phyloP scores from a whole-genome alignment of 768 basidiomycete genomes.

The Macrocybe gigantea region DNA sequence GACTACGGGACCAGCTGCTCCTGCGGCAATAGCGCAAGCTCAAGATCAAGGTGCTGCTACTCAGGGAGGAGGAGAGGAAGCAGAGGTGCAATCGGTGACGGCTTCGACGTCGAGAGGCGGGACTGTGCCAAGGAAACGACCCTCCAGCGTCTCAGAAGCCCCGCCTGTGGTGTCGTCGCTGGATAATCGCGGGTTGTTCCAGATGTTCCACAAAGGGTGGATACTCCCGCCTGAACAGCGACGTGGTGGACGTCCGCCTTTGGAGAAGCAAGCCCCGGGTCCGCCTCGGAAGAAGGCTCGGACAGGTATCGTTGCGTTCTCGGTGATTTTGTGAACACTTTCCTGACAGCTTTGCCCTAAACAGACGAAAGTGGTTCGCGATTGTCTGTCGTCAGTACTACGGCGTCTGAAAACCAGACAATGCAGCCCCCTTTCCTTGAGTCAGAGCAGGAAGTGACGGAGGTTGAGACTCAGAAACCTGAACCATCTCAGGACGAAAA shows the following conservation, averaged over 20 bases:
- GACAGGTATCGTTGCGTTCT: constrained; percentile 36
- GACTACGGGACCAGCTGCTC: too few species aligned
- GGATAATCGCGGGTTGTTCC: constrained; percentile 68
- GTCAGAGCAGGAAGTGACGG: constrained; percentile 14
- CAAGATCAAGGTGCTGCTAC: too few species aligned
- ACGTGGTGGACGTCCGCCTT: constrained; percentile 48
- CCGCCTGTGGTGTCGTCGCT: constrained; percentile 67
- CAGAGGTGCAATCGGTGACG: neutral
- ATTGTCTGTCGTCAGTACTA: constrained; percentile 41
- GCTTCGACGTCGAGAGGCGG: constrained; percentile 24
- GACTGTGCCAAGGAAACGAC: constrained; percentile 18
- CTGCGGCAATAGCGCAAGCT: too few species aligned
- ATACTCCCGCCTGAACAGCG: constrained; percentile 73
- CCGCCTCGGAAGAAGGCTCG: constrained; percentile 46
- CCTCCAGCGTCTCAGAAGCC: constrained; percentile 22
- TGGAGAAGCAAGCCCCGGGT: constrained; percentile 38
- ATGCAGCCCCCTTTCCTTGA: constrained; percentile 14
- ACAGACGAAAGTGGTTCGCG: constrained; percentile 35
- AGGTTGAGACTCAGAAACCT: neutral
- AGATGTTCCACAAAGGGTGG: constrained; percentile 83
- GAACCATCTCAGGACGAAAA: neutral
- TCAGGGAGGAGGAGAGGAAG: constrained; percentile 6
- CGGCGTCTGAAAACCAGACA: constrained; percentile 40
- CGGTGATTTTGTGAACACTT: constrained; percentile 1
- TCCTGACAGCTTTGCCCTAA: constrained; percentile 1